Percentiles rank a stretch among this genome's conserved stretches.
Evolutionary conservation across 768 basidiomycete species (phyloP).

Genomic region (Podaxis carcinomalis): DNA sequence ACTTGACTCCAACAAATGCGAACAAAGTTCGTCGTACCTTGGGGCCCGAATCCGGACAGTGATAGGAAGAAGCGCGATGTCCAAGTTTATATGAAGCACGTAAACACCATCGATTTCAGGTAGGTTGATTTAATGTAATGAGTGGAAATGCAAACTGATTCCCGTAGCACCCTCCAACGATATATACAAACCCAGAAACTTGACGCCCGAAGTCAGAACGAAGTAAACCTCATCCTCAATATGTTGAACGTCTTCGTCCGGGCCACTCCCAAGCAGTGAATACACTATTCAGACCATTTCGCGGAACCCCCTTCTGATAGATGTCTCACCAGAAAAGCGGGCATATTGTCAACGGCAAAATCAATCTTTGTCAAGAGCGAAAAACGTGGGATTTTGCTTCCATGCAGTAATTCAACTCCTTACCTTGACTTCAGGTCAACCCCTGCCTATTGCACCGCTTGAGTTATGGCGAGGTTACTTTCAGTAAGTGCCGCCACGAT

Average conservation of each 20-base stretch:
- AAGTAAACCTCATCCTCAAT: slow-evolving; percentile 19
- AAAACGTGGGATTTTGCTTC: neutral
- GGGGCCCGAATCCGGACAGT: neutral
- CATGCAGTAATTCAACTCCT: neutral
- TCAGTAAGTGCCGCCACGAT: slow-evolving; percentile 27
- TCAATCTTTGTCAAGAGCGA: slow-evolving; percentile 7
- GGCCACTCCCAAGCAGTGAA: slow-evolving; percentile 25
- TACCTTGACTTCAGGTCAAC: slow-evolving; percentile 7
- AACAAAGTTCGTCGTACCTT: slow-evolving; percentile 1
- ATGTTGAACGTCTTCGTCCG: slow-evolving; percentile 32
- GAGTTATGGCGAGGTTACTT: slow-evolving; percentile 39
- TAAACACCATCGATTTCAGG: slow-evolving; percentile 20
- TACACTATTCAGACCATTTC: neutral
- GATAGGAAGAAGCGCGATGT: neutral
- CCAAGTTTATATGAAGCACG: slow-evolving; percentile 21
- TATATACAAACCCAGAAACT: neutral
- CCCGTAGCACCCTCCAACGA: neutral
- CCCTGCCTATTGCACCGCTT: slow-evolving; percentile 22
- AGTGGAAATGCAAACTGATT: neutral
- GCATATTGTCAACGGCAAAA: slow-evolving; percentile 2
- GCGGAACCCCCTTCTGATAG: neutral
- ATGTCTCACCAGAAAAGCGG: slow-evolving; percentile 3
- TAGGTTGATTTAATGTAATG: slow-evolving; percentile 8
- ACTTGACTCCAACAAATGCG: neutral
- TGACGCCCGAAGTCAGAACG: neutral